Conservation (phyloP, 305 asterid species). For the Rubia balearica region DNA sequence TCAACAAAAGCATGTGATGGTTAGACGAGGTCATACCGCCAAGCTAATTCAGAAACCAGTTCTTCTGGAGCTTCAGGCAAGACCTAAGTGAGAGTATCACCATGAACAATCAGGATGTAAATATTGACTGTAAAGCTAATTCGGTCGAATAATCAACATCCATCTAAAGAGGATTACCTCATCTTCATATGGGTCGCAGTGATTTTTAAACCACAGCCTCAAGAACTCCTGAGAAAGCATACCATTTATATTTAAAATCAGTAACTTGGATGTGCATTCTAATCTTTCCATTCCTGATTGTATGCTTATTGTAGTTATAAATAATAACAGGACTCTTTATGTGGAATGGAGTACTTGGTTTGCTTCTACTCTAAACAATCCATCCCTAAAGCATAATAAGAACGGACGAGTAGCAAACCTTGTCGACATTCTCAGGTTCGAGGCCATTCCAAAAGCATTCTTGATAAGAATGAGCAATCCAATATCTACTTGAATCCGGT, state of each 20-base stretch:
- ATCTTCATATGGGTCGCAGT: constrained; percentile 85
- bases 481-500: constrained; percentile 97
- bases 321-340: no score
- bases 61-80: constrained; percentile 91
- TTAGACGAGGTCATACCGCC: constrained; percentile 49
- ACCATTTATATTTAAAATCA: constrained; percentile 12
- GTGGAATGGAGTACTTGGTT: neutral
- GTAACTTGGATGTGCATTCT: no score
- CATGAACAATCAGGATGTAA: constrained; percentile 18
- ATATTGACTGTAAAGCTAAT: neutral
- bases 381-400: neutral
- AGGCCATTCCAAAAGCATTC: constrained; percentile 61
- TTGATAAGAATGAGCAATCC: constrained; percentile 67
- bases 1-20: neutral
- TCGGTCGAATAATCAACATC: neutral
- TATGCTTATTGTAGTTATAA: neutral
- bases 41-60: constrained; percentile 78
- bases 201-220: constrained; percentile 91
- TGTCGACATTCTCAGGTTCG: constrained; percentile 96
- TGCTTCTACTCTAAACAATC: neutral
- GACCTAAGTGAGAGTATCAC: constrained; percentile 32
- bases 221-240: constrained; percentile 64
- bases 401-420: constrained; percentile 37
- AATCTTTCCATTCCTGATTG: neutral
- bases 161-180: constrained; percentile 38